Evolutionary conservation across 768 basidiomycete species (phyloP).

Genomic region (Lactifluus hygrophoroides): DNA sequence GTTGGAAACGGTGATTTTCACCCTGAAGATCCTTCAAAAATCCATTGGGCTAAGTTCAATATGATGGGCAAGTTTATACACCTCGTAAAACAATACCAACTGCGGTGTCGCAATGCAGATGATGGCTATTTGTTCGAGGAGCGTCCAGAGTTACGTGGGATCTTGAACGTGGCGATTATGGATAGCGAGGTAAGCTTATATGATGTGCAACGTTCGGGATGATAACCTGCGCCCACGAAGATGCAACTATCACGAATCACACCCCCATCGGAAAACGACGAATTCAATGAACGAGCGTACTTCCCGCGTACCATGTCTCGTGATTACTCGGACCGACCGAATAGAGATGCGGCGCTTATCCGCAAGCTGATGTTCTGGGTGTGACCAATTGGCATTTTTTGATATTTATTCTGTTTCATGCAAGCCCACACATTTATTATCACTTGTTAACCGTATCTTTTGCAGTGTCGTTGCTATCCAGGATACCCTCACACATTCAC

Average conservation of each 20-base stretch:
- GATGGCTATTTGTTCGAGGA: slow-evolving; percentile 54
- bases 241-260: slow-evolving; percentile 60
- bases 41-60: slow-evolving; percentile 96
- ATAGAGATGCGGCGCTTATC: slow-evolving; percentile 24
- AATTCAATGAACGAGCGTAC: slow-evolving; percentile 28
- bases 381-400: slow-evolving; percentile 1
- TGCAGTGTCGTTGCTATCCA: slow-evolving; percentile 2
- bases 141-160: slow-evolving; percentile 42
- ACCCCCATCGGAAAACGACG: slow-evolving; percentile 36
- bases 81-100: slow-evolving; percentile 69
- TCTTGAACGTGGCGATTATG: slow-evolving; percentile 60
- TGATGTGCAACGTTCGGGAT: not conserved
- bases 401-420: slow-evolving; percentile 1
- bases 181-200: slow-evolving; percentile 47
- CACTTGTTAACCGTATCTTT: slow-evolving; percentile 2
- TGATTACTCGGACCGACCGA: slow-evolving; percentile 21
- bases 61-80: slow-evolving; percentile 85
- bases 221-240: slow-evolving; percentile 29
- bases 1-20: slow-evolving; percentile 75
- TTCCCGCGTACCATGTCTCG: slow-evolving; percentile 21
- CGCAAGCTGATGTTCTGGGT: slow-evolving; percentile 27
- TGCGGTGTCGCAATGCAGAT: slow-evolving; percentile 48
- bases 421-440: slow-evolving; percentile 9
- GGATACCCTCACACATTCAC: slow-evolving; percentile 12
- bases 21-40: slow-evolving; percentile 53